Conservation (phyloP, 495 filamentous ascomycete species). For the Halenospora varia region DNA sequence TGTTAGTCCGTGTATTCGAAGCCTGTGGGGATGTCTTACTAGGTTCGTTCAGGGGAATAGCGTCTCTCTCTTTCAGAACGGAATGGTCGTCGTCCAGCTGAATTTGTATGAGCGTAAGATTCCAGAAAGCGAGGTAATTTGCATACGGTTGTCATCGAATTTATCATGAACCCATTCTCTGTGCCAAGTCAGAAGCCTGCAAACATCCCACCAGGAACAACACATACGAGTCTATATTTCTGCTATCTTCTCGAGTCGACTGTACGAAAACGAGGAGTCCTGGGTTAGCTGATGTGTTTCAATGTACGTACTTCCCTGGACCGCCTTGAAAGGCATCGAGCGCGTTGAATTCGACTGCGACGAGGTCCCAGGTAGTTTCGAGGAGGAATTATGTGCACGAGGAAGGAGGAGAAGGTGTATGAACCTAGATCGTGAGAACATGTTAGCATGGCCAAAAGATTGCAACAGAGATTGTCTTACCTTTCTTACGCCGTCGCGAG, state of each 20-base stretch:
- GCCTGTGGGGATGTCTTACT: slow-evolving; percentile 2
- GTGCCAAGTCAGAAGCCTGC: slow-evolving; percentile 15
- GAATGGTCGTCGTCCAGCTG: slow-evolving; percentile 21
- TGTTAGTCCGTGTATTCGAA: neutral
- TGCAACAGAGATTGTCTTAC: slow-evolving; percentile 33
- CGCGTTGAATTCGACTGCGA: slow-evolving; percentile 14
- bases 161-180: slow-evolving; percentile 93
- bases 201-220: neutral
- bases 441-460: neutral
- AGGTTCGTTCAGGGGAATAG: slow-evolving; percentile 13
- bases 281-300: slow-evolving; percentile 30
- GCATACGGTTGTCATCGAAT: slow-evolving; percentile 60
- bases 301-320: slow-evolving; percentile 29
- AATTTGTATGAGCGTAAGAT: slow-evolving; percentile 11
- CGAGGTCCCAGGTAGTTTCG: slow-evolving; percentile 18
- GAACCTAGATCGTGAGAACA: slow-evolving; percentile 21
- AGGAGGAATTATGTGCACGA: slow-evolving; percentile 37
- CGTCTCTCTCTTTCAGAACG: slow-evolving; percentile 21
- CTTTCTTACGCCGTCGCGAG: slow-evolving; percentile 82
- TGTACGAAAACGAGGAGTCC: slow-evolving; percentile 30
- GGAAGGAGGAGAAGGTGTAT: slow-evolving; percentile 33
- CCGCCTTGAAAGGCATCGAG: slow-evolving; percentile 22
- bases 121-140: slow-evolving; percentile 8
- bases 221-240: slow-evolving; percentile 50
- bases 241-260: slow-evolving; percentile 46